Evolutionary conservation across 768 basidiomycete species (phyloP).

Genomic region (Phanerochaete carnosa): DNA sequence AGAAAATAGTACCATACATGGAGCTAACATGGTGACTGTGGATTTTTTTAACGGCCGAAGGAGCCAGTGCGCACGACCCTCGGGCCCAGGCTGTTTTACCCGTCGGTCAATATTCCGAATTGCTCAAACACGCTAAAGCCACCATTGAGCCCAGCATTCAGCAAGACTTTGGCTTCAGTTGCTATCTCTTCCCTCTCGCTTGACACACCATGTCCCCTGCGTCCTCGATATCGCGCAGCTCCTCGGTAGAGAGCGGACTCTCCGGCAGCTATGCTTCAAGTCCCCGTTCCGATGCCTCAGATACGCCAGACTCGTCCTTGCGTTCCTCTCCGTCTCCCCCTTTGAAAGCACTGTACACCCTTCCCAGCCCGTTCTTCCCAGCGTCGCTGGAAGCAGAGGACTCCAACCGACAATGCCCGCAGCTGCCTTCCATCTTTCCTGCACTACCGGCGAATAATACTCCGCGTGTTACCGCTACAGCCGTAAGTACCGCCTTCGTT

Average conservation of each 20-base stretch:
- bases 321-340: not conserved
- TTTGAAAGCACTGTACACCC: not conserved
- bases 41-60: not conserved
- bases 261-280: not conserved
- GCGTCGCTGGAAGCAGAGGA: not conserved
- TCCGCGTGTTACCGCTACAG: constrained; percentile 20
- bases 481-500: constrained; percentile 13
- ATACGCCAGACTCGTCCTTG: not conserved
- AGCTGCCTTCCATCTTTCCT: constrained; percentile 21
- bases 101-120: not conserved
- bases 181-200: not conserved
- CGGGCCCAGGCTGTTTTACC: too few species aligned
- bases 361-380: constrained; percentile 4
- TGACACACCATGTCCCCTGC: too few species aligned
- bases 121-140: not conserved
- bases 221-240: not conserved
- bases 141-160: not conserved
- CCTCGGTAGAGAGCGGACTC: not conserved
- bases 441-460: constrained; percentile 23
- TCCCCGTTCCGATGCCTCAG: not conserved
- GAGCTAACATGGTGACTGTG: not conserved
- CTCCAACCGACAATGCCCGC: constrained; percentile 16
- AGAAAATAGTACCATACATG: not conserved
- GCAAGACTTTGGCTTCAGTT: not conserved
- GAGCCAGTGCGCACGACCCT: too few species aligned